Evolutionary conservation across 1,284 basidiomycete genomes (phyloP).

Genomic region (Cutaneotrichosporon spelunceum): DNA sequence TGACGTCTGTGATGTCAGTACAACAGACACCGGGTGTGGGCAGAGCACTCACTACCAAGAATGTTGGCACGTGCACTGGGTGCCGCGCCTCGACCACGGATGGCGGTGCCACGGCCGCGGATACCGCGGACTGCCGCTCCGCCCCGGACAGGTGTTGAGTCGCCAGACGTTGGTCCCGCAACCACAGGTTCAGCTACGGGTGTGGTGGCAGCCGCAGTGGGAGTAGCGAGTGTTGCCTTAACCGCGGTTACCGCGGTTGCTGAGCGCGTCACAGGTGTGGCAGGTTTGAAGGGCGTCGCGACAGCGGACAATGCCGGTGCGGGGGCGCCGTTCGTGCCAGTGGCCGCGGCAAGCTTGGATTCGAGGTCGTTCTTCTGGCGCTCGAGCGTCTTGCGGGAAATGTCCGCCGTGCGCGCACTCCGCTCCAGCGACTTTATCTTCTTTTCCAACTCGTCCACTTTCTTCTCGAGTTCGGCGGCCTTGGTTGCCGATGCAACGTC

Average conservation of each 20-base stretch:
- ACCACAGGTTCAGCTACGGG: neutral
- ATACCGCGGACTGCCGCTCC: slow-evolving; percentile 4
- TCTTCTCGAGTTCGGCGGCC: slow-evolving; percentile 29
- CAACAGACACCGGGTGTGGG: slow-evolving; percentile 13
- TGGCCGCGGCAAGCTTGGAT: slow-evolving; percentile 27
- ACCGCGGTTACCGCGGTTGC: slow-evolving; percentile 12
- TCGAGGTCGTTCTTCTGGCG: slow-evolving; percentile 27
- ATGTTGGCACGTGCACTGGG: slow-evolving; percentile 11
- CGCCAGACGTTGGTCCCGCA: neutral
- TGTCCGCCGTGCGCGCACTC: slow-evolving; percentile 42
- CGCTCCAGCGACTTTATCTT: slow-evolving; percentile 43
- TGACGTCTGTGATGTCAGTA: slow-evolving; percentile 36
- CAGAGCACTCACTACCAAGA: slow-evolving; percentile 13
- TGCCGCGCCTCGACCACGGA: slow-evolving; percentile 15
- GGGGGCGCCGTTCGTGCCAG: slow-evolving; percentile 8
- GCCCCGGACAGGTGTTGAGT: neutral
- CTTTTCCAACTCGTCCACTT: slow-evolving; percentile 32
- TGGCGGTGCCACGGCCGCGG: slow-evolving; percentile 11
- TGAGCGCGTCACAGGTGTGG: slow-evolving; percentile 15
- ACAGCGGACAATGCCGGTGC: slow-evolving; percentile 16
- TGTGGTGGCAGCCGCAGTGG: slow-evolving; percentile 1
- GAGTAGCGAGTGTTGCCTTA: slow-evolving; percentile 9
- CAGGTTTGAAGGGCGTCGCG: slow-evolving; percentile 29
- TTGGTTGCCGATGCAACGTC: neutral
- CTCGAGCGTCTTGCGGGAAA: slow-evolving; percentile 44